Evolutionary conservation across 805 yeast genomes (phyloP).

Genomic region (Saccharomycopsis lassenensis): DNA sequence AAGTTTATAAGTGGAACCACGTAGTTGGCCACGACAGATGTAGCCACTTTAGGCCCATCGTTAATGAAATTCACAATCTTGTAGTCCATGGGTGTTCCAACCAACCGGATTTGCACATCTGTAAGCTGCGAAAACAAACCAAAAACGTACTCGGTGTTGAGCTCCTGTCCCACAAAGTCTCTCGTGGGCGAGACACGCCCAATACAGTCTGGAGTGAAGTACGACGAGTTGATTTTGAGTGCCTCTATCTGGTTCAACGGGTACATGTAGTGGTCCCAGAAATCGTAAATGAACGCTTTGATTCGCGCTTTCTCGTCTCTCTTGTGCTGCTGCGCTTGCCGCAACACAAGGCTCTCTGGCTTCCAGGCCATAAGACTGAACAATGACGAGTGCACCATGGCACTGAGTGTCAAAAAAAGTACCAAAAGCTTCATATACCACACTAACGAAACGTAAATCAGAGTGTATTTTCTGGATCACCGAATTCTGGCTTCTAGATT

Average conservation of each 20-base stretch:
- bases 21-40: constrained; percentile 16
- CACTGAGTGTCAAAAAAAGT: no score
- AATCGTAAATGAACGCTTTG: constrained; percentile 7
- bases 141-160: constrained; percentile 22
- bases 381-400: no score
- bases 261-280: constrained; percentile 22
- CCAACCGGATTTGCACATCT: constrained; percentile 13
- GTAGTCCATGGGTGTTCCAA: constrained; percentile 18
- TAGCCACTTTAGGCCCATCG: constrained; percentile 15
- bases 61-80: constrained; percentile 16
- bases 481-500: no score
- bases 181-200: constrained; percentile 21
- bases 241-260: constrained; percentile 19
- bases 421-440: no score
- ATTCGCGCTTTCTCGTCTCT: not conserved
- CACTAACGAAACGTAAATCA: no score
- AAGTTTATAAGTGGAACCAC: constrained; percentile 15
- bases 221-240: constrained; percentile 19
- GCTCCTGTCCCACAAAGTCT: constrained; percentile 20
- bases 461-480: no score
- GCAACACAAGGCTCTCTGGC: no score
- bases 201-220: constrained; percentile 18
- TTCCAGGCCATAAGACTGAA: no score
- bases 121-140: constrained; percentile 19
- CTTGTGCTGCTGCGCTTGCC: no score